These are phyloP conservation scores for Lavandula angustifolia DNA, from an alignment of 257 asterid species.

Conservation along the genomic window DNA sequence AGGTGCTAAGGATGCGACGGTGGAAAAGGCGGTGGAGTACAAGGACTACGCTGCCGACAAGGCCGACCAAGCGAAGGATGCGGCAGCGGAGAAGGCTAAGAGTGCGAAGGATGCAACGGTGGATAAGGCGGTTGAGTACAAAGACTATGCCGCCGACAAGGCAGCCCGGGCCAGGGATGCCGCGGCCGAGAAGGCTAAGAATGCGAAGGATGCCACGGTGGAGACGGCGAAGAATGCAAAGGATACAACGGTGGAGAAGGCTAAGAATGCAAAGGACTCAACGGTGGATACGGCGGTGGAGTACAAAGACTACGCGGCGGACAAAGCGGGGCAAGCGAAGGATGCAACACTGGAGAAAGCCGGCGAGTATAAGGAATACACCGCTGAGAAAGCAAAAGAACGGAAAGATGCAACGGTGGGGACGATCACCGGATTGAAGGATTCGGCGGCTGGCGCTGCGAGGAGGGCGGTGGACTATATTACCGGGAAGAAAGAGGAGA, in stretches of 20 bases:
- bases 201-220: conserved; percentile 27
- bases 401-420: conserved; percentile 58
- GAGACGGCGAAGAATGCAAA: conserved; percentile 28
- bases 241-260: conserved; percentile 37
- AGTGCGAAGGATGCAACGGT: conserved; percentile 35
- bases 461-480: conserved; percentile 59
- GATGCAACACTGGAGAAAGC: conserved; percentile 36
- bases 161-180: conserved; percentile 1
- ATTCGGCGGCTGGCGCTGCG: conserved; percentile 55
- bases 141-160: conserved; percentile 22
- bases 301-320: conserved; percentile 24
- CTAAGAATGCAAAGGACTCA: conserved; percentile 40
- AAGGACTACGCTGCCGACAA: conserved; percentile 26
- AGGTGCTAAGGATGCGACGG: conserved; percentile 45
- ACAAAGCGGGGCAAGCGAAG: not conserved
- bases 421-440: conserved; percentile 57
- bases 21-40: conserved; percentile 32
- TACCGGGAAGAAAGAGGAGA: conserved; percentile 69
- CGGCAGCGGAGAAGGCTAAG: conserved; percentile 46
- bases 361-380: conserved; percentile 38
- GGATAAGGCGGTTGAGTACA: conserved; percentile 33
- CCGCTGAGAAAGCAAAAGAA: conserved; percentile 53
- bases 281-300: conserved; percentile 36
- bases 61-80: conserved; percentile 10
- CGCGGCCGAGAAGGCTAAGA: conserved; percentile 18